These are phyloP conservation scores for Pythium diclinum DNA, from an alignment of 352 stramenopile genomes.

Conservation along the genomic window DNA sequence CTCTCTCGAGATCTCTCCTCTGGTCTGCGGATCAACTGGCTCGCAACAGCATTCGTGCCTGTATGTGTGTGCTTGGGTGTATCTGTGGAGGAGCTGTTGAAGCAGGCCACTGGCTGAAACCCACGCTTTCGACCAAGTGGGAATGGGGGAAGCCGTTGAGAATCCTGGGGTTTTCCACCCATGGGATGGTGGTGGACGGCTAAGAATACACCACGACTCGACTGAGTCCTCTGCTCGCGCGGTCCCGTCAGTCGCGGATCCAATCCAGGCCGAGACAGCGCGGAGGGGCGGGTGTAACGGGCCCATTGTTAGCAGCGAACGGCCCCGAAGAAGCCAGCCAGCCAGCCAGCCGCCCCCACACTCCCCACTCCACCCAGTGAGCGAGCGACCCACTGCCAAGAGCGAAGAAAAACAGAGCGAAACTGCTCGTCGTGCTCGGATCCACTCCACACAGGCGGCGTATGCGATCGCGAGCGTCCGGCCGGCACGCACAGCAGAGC, in stretches of 20 bases:
- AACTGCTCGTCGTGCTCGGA: constrained; percentile 11
- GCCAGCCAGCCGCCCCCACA: background rate
- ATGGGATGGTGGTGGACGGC: constrained; percentile 11
- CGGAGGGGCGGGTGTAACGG: constrained; percentile 11
- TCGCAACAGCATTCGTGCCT: background rate
- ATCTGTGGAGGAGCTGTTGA: too few species aligned
- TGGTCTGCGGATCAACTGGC: background rate
- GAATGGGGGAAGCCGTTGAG: background rate
- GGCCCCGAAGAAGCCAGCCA: background rate
- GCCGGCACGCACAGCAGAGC: background rate
- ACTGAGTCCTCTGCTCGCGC: background rate
- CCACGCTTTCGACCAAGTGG: constrained; percentile 5
- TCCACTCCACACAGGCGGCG: constrained; percentile 1
- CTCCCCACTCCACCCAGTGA: too few species aligned
- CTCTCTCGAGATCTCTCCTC: background rate
- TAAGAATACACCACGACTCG: constrained; percentile 12
- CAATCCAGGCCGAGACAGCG: constrained; percentile 1
- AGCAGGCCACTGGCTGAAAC: constrained; percentile 5
- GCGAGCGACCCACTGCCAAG: background rate
- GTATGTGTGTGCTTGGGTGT: background rate
- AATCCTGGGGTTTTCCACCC: constrained; percentile 4
- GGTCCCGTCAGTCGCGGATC: constrained; percentile 26
- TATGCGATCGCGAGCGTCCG: constrained; percentile 15
- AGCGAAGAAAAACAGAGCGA: constrained; percentile 15
- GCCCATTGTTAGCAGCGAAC: constrained; percentile 11